Evolutionary conservation across 805 yeast genomes (phyloP).

Genomic region (Cephaloascus albidus): DNA sequence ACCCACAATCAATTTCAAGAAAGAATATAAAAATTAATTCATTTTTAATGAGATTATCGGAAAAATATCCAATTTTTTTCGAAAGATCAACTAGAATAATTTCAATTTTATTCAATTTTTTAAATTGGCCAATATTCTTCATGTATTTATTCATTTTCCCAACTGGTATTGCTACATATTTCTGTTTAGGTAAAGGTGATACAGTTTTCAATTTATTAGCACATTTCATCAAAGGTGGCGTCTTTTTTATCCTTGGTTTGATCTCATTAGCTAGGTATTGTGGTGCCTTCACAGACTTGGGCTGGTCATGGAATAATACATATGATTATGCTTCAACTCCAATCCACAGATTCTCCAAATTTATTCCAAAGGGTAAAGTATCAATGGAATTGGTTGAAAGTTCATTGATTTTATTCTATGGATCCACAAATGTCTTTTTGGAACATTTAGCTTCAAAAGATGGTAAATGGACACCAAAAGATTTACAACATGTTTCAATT

Average conservation of each 20-base stretch:
- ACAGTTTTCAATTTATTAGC: constrained; percentile 79
- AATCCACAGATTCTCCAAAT: constrained; percentile 12
- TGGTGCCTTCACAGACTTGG: constrained; percentile 67
- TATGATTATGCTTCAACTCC: constrained; percentile 7
- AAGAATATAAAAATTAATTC: neutral
- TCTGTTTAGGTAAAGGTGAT: constrained; percentile 56
- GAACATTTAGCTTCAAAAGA: constrained; percentile 79
- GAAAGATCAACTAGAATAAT: constrained; percentile 14
- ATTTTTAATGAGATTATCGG: constrained; percentile 5
- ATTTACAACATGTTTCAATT: constrained; percentile 81
- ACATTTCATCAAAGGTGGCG: constrained; percentile 94
- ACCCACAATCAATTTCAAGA: constrained; percentile 1
- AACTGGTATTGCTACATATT: constrained; percentile 56
- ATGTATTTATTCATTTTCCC: constrained; percentile 51
- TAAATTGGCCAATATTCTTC: constrained; percentile 60
- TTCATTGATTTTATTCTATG: constrained; percentile 75
- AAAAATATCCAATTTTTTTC: constrained; percentile 10
- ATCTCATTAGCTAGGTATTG: constrained; percentile 79
- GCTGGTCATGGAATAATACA: constrained; percentile 84
- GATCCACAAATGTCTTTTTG: constrained; percentile 79
- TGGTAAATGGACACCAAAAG: constrained; percentile 85
- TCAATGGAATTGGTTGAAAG: constrained; percentile 86
- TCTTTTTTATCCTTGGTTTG: constrained; percentile 69
- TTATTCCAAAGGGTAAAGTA: constrained; percentile 38
- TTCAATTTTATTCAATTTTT: constrained; percentile 29